These are phyloP conservation scores for Casuarina cunninghamiana DNA, from an alignment of 306 rosid genomes.

Conservation along the genomic window DNA sequence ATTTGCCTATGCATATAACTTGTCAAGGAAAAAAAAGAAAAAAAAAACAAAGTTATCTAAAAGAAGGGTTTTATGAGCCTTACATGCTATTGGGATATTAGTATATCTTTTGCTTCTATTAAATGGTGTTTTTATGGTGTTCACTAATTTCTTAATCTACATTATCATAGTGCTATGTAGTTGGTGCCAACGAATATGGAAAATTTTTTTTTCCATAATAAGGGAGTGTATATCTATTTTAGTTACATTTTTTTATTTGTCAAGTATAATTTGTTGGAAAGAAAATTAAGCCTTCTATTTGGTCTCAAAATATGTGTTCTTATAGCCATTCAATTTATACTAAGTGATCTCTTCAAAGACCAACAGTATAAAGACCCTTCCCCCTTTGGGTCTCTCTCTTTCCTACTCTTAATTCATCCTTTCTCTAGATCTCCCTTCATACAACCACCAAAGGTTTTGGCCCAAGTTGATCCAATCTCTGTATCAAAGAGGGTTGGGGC, in stretches of 20 bases:
- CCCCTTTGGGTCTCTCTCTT: no score
- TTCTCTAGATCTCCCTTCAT: no score
- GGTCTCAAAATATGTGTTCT: neutral
- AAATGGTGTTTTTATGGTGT: neutral
- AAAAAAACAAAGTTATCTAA: no score
- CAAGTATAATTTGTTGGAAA: neutral
- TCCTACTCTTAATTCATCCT: no score
- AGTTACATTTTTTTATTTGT: slow-evolving; percentile 1
- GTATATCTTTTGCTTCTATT: slow-evolving; percentile 11
- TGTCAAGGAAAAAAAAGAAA: no score
- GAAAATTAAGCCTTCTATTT: neutral
- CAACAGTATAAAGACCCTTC: no score
- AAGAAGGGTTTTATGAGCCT: neutral
- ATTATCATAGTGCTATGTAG: slow-evolving; percentile 41
- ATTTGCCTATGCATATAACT: no score
- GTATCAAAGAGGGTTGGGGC: no score
- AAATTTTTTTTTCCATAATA: slow-evolving; percentile 87
- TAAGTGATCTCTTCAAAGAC: slow-evolving; percentile 87
- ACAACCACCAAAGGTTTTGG: no score
- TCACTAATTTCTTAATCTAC: slow-evolving; percentile 13
- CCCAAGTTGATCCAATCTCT: no score
- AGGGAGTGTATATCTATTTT: slow-evolving; percentile 20
- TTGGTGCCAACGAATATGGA: slow-evolving; percentile 99
- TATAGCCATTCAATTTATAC: slow-evolving; percentile 87
- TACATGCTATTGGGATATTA: neutral